Percentiles rank a stretch among this genome's conserved stretches.
Evolutionary conservation across 1,284 basidiomycete genomes (phyloP).

Genomic region (Ceratobasidium sp.): DNA sequence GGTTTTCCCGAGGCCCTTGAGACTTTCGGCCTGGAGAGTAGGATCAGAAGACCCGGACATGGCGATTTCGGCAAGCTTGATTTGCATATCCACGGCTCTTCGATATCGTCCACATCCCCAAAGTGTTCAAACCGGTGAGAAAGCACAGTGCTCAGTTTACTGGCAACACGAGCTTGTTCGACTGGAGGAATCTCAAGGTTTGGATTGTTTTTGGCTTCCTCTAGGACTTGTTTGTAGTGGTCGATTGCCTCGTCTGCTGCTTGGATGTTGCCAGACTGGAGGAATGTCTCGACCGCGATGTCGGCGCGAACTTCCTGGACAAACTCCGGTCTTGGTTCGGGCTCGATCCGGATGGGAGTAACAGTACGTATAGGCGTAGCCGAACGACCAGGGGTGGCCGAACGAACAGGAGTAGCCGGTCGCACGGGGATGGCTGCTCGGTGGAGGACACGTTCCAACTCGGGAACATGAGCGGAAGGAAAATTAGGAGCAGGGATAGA

Average conservation of each 20-base stretch:
- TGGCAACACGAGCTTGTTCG: neutral
- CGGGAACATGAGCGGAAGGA: too few relatives aligned
- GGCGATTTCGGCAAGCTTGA: conserved; percentile 3
- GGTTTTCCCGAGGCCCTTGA: conserved; percentile 17
- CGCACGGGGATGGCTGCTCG: too few relatives aligned
- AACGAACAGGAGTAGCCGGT: too few relatives aligned
- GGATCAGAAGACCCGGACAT: neutral
- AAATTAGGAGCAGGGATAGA: too few relatives aligned
- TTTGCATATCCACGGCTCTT: conserved; percentile 28
- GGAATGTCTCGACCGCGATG: neutral
- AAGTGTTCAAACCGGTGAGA: conserved; percentile 26
- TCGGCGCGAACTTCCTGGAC: neutral
- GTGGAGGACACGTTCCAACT: too few relatives aligned
- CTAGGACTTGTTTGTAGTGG: conserved; percentile 6
- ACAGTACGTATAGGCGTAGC: too few relatives aligned
- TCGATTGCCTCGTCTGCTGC: conserved; percentile 18
- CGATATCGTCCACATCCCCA: conserved; percentile 39
- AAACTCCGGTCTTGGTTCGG: too few relatives aligned
- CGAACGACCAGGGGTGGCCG: too few relatives aligned
- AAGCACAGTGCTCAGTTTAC: conserved; percentile 11
- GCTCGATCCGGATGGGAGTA: too few relatives aligned
- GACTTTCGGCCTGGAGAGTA: conserved; percentile 20
- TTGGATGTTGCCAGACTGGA: conserved; percentile 17
- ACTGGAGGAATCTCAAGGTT: neutral
- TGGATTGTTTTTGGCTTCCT: neutral